Evolutionary conservation across 768 basidiomycete genomes (phyloP), one percentile per base, ranked within the genome.

Genomic region (Naematelia encephala): DNA sequence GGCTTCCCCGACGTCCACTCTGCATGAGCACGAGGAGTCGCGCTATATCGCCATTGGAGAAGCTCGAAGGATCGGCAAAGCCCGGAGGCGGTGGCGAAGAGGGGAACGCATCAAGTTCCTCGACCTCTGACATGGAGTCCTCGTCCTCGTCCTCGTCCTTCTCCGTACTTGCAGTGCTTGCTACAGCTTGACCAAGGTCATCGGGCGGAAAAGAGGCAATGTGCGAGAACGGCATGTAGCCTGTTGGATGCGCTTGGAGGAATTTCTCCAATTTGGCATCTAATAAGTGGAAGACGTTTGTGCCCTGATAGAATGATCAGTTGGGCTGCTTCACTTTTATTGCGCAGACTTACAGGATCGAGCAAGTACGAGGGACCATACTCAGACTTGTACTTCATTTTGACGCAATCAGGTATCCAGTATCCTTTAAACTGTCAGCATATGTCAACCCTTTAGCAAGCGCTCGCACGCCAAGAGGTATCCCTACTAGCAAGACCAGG

Each of bases 371-470:
- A 96, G 0, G 94, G 94, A 0, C 81, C 75, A 66, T 93, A 99
- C 56, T 96, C 91, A 26, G 86, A 92, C 70, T 99, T 99, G 78
- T 99, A 98, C 56, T 82, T 82, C 96, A 98, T 98, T 78, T 99
- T 99, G 51, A 80, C 84, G 71, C 93, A 97, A 1, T 88, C 85
- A 66, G 96, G 83, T 39, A 98, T 88, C 75, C 97, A 98, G 76
- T 85, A 97, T 5, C 93, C 93, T 96, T 14, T 29, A 16, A 5
- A 11, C 29, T 16, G 34, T 19, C 22, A 34, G 26, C 10, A 14
- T 39, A 16, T 8, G 8, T 39, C 34, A 16, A 8, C 16, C 34
- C 16, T 16, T 16, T 8, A 16, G 16, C 8, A 39, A 39, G 34
- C 8, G 34, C 8, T 8, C 16, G 34, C 8, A 39, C 8, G 34